These are phyloP conservation scores for Ceratocystis diversiconidia DNA, from an alignment of 2,329 filamentous ascomycete species.

Conservation along the genomic window DNA sequence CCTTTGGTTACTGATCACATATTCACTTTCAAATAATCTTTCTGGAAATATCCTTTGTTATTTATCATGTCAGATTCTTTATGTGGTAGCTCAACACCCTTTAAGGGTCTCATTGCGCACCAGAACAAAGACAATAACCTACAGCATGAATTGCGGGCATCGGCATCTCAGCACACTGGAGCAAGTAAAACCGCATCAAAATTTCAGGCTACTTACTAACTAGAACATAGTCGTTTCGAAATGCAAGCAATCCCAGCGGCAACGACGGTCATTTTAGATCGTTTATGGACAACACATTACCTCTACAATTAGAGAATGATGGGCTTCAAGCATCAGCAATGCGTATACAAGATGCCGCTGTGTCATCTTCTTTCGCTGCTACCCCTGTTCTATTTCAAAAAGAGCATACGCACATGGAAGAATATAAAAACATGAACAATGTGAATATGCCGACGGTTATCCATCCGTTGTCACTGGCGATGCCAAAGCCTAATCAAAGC, in stretches of 20 bases:
- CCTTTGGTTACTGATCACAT: neutral
- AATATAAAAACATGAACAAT: neutral
- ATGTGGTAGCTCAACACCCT: conserved; percentile 31
- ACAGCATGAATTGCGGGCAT: conserved; percentile 21
- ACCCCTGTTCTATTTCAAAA: neutral
- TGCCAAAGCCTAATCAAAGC: neutral
- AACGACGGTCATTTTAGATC: neutral
- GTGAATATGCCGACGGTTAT: neutral
- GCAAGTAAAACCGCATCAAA: neutral
- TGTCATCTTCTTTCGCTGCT: neutral
- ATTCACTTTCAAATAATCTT: neutral
- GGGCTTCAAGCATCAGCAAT: neutral
- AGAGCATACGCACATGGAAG: neutral
- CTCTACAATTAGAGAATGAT: neutral
- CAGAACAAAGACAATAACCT: conserved; percentile 30
- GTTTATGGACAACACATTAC: neutral
- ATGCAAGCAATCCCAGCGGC: neutral
- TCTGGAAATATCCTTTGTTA: neutral
- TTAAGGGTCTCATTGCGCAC: conserved; percentile 31
- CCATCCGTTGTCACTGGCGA: neutral
- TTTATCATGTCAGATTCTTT: conserved; percentile 30
- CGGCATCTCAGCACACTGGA: neutral
- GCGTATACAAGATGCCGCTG: neutral
- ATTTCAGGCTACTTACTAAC: neutral
- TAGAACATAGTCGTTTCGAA: conserved; percentile 2